Conservation (phyloP, 2,329 filamentous ascomycete species). For the Fusarium nanum region DNA sequence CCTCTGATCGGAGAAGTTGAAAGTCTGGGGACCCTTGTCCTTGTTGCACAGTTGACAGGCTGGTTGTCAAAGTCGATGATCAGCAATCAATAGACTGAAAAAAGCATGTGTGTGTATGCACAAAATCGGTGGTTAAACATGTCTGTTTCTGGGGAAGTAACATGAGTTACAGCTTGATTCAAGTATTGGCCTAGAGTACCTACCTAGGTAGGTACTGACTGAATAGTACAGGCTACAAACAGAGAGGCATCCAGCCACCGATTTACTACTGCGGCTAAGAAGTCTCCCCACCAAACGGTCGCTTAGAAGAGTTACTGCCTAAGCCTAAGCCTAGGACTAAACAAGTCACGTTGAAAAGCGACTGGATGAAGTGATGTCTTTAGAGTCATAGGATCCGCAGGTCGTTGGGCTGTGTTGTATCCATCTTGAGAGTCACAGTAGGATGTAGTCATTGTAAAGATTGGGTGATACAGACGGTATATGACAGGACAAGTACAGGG, state of each 20-base stretch:
- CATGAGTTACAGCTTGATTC: neutral
- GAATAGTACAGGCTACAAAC: neutral
- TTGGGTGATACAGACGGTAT: conserved; percentile 11
- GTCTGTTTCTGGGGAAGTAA: neutral
- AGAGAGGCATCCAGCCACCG: neutral
- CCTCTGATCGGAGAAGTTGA: conserved; percentile 22
- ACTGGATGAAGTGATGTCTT: neutral
- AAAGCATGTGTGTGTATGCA: conserved; percentile 1
- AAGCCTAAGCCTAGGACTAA: neutral
- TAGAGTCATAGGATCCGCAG: conserved; percentile 12
- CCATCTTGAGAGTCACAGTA: conserved; percentile 1
- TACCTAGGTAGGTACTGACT: neutral
- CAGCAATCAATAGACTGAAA: conserved; percentile 2
- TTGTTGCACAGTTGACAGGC: neutral
- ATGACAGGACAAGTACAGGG: conserved; percentile 11
- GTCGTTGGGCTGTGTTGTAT: conserved; percentile 15
- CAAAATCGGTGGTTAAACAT: neutral
- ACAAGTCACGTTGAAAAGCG: neutral
- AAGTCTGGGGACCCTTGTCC: conserved; percentile 14
- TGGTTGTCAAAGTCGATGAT: conserved; percentile 6
- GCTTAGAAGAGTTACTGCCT: neutral
- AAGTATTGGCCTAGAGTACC: neutral
- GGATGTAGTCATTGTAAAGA: conserved; percentile 15
- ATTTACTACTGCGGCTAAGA: conserved; percentile 9
- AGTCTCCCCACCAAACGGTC: neutral